phyloP scores from a whole-genome alignment of 1,284 basidiomycete species.

The Melampsora americana region DNA sequence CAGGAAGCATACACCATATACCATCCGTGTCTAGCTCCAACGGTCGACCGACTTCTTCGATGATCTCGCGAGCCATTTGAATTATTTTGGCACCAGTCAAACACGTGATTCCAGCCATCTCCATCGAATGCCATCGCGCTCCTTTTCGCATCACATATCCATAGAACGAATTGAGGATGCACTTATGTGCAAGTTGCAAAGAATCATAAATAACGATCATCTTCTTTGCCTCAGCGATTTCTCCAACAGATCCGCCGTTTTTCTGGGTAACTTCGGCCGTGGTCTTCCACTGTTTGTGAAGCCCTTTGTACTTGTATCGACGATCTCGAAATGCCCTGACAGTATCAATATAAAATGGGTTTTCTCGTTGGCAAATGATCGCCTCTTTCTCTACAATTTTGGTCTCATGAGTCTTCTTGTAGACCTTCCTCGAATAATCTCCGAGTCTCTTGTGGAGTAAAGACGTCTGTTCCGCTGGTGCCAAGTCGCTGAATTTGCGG shows the following conservation, averaged over 20 bases:
- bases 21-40: conserved; percentile 98
- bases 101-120: conserved; percentile 99
- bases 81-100: conserved; percentile 98
- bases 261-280: conserved; percentile 75
- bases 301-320: conserved; percentile 97
- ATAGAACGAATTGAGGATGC: conserved; percentile 99
- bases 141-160: conserved; percentile 99
- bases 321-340: conserved; percentile 96
- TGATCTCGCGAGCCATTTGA: conserved; percentile 93
- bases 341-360: conserved; percentile 99
- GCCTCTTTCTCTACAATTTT: conserved; percentile 89
- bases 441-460: conserved; percentile 93
- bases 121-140: conserved; percentile 99
- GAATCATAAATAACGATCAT: conserved; percentile 99
- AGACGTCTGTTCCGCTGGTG: conserved; percentile 81
- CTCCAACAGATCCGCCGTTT: conserved; percentile 70
- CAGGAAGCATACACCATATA: conserved; percentile 99
- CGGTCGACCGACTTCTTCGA: conserved; percentile 94
- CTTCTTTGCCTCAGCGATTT: conserved; percentile 95
- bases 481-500: conserved; percentile 79
- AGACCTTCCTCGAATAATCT: conserved; percentile 97
- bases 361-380: conserved; percentile 96
- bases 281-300: conserved; percentile 99
- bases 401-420: conserved; percentile 98
- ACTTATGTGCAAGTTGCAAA: conserved; percentile 98